These are phyloP conservation scores for Calophaca sinica DNA, from an alignment of 306 rosid genomes.

Conservation along the genomic window DNA sequence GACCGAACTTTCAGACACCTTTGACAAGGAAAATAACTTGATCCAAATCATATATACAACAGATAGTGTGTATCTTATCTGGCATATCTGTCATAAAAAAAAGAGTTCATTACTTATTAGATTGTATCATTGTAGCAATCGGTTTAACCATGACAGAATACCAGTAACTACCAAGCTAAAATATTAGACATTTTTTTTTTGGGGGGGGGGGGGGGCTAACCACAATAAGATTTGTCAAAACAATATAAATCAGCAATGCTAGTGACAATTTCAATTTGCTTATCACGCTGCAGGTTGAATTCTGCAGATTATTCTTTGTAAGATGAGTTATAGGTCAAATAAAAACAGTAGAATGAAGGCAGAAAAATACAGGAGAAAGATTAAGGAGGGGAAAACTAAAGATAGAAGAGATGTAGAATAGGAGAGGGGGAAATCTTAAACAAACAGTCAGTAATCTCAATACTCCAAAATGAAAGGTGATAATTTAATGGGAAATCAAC, in stretches of 20 bases:
- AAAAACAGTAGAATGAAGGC: not conserved
- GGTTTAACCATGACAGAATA: slow-evolving; percentile 5
- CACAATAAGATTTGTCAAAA: not conserved
- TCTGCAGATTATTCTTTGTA: not conserved
- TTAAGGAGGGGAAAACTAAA: not conserved
- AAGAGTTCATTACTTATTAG: slow-evolving; percentile 47
- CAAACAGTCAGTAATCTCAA: not conserved
- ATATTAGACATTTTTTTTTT: too few species aligned
- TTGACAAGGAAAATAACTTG: slow-evolving; percentile 59
- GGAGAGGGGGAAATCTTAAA: not conserved
- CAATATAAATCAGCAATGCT: slow-evolving; percentile 30
- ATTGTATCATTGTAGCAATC: slow-evolving; percentile 22
- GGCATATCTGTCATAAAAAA: slow-evolving; percentile 78
- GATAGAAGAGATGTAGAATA: not conserved
- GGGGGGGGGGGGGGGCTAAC: too few species aligned
- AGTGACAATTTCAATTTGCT: slow-evolving; percentile 25
- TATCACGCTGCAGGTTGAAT: not conserved
- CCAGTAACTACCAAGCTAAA: slow-evolving; percentile 11
- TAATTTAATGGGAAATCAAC: not conserved
- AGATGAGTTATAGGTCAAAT: slow-evolving; percentile 6
- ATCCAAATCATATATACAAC: slow-evolving; percentile 75
- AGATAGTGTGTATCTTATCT: slow-evolving; percentile 97
- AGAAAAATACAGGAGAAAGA: slow-evolving; percentile 5
- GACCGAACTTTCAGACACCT: slow-evolving; percentile 61
- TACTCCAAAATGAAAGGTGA: not conserved